Conservation (phyloP, 345 rosid genomes). For the Heritiera fomes region DNA sequence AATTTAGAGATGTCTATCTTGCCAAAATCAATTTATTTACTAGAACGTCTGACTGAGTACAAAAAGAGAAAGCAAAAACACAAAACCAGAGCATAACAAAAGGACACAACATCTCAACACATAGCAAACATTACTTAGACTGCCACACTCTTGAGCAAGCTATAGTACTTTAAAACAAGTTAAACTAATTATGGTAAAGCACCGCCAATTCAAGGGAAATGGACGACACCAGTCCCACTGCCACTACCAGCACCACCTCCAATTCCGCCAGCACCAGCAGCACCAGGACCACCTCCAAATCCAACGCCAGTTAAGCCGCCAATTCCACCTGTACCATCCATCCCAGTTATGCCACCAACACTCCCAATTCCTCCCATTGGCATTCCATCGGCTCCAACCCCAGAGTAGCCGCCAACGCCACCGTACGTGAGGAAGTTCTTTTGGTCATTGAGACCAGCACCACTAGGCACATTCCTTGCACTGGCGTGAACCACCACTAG, state of each 20-base stretch:
- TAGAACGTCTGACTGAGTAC: neutral
- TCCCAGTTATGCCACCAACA: slow-evolving; percentile 29
- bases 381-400: slow-evolving; percentile 53
- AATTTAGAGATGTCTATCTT: neutral
- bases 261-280: slow-evolving; percentile 9
- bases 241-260: neutral
- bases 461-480: slow-evolving; percentile 44
- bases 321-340: slow-evolving; percentile 16
- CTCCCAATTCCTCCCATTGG: slow-evolving; percentile 59
- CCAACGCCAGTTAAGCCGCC: slow-evolving; percentile 10
- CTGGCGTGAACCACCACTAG: slow-evolving; percentile 30
- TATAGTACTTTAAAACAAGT: neutral
- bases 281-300: slow-evolving; percentile 30
- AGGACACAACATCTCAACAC: neutral
- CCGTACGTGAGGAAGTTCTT: slow-evolving; percentile 69
- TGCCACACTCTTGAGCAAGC: neutral
- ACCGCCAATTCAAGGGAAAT: neutral
- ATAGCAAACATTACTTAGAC: neutral
- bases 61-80: neutral
- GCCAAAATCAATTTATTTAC: neutral
- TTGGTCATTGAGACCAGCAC: slow-evolving; percentile 59
- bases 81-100: neutral
- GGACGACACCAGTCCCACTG: neutral
- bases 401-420: slow-evolving; percentile 60
- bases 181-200: neutral